Evolutionary conservation across 306 rosid genomes (phyloP).

Genomic region (Coriaria nepalensis): DNA sequence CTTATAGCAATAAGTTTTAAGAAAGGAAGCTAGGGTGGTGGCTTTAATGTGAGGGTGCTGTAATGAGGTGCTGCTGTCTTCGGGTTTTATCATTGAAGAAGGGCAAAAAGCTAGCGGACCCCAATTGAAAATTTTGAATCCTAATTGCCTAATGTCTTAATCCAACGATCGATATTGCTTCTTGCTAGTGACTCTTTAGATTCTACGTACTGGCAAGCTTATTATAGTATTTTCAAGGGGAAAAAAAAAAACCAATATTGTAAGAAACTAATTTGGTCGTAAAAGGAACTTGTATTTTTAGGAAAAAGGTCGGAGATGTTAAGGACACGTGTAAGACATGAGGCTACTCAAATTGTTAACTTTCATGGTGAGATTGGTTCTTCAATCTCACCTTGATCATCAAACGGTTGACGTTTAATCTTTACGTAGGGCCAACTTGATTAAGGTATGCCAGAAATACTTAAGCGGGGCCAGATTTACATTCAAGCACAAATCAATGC

Average conservation of each 20-base stretch:
- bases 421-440: too few relatives aligned
- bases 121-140: conserved; percentile 6
- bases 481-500: too few relatives aligned
- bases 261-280: conserved; percentile 30
- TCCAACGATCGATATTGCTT: conserved; percentile 27
- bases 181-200: conserved; percentile 29
- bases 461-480: too few relatives aligned
- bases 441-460: too few relatives aligned
- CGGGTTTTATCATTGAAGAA: conserved; percentile 13
- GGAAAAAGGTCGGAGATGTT: background rate
- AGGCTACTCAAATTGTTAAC: too few relatives aligned
- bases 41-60: background rate
- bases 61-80: conserved; percentile 1
- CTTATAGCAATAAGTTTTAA: background rate
- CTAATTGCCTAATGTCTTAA: conserved; percentile 2
- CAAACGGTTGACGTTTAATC: too few relatives aligned
- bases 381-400: too few relatives aligned
- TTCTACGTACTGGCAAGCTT: conserved; percentile 13
- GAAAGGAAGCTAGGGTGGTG: background rate
- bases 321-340: too few relatives aligned
- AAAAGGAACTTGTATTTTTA: conserved; percentile 19
- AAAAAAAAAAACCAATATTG: too few relatives aligned
- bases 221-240: background rate
- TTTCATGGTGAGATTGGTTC: too few relatives aligned
- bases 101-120: conserved; percentile 2